Evolutionary conservation across 305 asterid species (phyloP).

Genomic region (Solanum hybrid): DNA sequence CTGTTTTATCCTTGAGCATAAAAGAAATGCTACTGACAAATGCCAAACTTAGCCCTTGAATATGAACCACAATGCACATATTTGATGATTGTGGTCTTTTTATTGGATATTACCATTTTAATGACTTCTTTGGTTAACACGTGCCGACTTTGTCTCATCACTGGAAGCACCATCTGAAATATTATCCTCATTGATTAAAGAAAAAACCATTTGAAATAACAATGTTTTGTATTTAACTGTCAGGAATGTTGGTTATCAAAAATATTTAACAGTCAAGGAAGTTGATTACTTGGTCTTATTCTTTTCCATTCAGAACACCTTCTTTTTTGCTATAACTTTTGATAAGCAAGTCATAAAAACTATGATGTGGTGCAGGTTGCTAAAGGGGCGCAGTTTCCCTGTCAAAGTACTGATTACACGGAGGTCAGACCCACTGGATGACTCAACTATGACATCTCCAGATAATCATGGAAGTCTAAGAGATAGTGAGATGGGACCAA

Average conservation of each 20-base stretch:
- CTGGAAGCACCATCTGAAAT: not conserved
- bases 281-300: not conserved
- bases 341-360: not conserved
- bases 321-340: not conserved
- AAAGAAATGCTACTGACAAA: not conserved
- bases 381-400: conserved; percentile 93
- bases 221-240: not conserved
- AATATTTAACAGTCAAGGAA: not conserved
- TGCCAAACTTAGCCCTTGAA: not conserved
- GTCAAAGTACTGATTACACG: conserved; percentile 77
- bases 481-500: conserved; percentile 34
- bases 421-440: conserved; percentile 54
- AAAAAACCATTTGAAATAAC: not conserved
- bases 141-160: not conserved
- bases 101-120: not conserved
- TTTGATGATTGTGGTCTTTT: not conserved
- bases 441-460: conserved; percentile 48
- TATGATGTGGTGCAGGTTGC: conserved; percentile 42
- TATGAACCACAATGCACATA: not conserved
- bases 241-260: not conserved
- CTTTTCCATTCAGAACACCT: not conserved
- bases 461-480: conserved; percentile 32
- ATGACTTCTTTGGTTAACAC: not conserved
- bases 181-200: not conserved
- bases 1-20: not conserved